Percentiles rank a stretch among this genome's conserved stretches.
These are phyloP conservation scores for Apophysomyces ossiformis DNA, from an alignment of 371 early-diverging fungal species.

Conservation along the genomic window DNA sequence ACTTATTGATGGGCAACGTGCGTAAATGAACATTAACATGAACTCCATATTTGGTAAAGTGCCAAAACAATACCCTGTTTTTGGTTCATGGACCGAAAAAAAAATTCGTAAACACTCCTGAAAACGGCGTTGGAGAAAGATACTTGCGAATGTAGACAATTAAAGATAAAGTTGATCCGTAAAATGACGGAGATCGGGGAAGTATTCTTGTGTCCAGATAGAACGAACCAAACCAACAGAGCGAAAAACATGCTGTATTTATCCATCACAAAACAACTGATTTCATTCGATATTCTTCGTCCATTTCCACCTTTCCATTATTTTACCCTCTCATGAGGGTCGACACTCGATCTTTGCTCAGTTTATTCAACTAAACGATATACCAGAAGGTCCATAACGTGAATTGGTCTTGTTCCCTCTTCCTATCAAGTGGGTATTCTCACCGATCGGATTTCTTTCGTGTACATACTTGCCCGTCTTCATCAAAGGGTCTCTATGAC, in stretches of 20 bases:
- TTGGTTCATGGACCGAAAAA: background rate
- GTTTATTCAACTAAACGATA: background rate
- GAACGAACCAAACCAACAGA: too few species aligned
- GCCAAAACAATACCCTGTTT: background rate
- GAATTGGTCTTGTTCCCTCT: constrained; percentile 5
- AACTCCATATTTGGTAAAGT: background rate
- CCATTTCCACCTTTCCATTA: constrained; percentile 16
- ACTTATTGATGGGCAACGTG: background rate
- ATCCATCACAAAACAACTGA: constrained; percentile 9
- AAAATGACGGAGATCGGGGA: too few species aligned
- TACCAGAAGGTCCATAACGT: constrained; percentile 8
- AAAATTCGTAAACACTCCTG: background rate
- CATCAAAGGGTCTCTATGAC: constrained; percentile 10
- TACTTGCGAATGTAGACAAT: background rate
- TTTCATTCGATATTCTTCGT: constrained; percentile 11
- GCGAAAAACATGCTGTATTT: background rate
- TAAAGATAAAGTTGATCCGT: background rate
- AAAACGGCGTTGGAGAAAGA: background rate
- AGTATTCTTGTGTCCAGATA: too few species aligned
- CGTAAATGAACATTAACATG: constrained; percentile 4
- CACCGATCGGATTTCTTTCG: constrained; percentile 13
- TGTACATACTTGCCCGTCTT: constrained; percentile 9
- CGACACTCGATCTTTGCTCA: constrained; percentile 4
- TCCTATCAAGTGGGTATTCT: constrained; percentile 10
- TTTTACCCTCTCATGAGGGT: constrained; percentile 6